phyloP scores from a whole-genome alignment of 768 basidiomycete species.

The Mycena amicta region DNA sequence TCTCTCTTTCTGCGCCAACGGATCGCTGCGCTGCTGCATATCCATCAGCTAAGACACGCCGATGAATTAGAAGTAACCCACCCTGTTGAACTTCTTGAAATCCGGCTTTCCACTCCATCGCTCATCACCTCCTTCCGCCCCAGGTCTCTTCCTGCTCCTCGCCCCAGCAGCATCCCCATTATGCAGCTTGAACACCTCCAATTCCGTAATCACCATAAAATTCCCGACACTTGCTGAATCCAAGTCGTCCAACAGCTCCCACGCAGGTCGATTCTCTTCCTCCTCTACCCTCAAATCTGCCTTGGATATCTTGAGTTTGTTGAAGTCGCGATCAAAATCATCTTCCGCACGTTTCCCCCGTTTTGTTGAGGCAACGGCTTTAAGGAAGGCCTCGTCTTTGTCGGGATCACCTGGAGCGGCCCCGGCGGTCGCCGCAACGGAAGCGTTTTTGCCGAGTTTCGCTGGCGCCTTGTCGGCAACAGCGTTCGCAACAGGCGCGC shows the following conservation, averaged over 20 bases:
- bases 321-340: slow-evolving; percentile 78
- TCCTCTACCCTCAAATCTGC: slow-evolving; percentile 55
- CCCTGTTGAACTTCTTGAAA: slow-evolving; percentile 82
- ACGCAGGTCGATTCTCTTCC: slow-evolving; percentile 46
- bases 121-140: slow-evolving; percentile 13
- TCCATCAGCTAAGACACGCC: too few relatives aligned
- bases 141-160: slow-evolving; percentile 20
- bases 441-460: slow-evolving; percentile 4
- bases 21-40: too few relatives aligned
- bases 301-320: slow-evolving; percentile 70
- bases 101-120: slow-evolving; percentile 59
- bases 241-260: slow-evolving; percentile 66
- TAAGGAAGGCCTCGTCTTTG: slow-evolving; percentile 68
- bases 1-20: slow-evolving; percentile 1
- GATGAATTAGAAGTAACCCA: slow-evolving; percentile 31
- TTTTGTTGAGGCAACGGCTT: slow-evolving; percentile 74
- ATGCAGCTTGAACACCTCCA: slow-evolving; percentile 53
- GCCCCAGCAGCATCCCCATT: slow-evolving; percentile 18
- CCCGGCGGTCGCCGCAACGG: slow-evolving; percentile 29
- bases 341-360: slow-evolving; percentile 69
- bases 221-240: slow-evolving; percentile 68
- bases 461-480: neutral
- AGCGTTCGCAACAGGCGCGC: slow-evolving; percentile 14
- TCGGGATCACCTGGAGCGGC: slow-evolving; percentile 55
- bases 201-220: slow-evolving; percentile 77